Conservation (phyloP, 345 rosid genomes). For the Populus tremula region DNA sequence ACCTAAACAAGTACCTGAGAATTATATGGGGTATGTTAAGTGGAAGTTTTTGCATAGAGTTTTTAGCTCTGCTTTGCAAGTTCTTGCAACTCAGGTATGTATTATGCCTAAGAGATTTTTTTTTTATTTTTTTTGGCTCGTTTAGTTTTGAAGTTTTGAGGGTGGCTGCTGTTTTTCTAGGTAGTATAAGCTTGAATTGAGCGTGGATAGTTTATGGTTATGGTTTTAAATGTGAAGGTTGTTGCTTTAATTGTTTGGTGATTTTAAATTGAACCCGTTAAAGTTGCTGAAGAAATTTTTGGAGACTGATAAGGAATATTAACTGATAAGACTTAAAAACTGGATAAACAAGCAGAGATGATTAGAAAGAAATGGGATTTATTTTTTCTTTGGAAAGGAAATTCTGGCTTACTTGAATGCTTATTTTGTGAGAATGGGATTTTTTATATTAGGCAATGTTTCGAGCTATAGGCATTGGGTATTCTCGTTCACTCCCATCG, state of each 20-base stretch:
- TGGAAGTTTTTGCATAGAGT: slow-evolving; percentile 91
- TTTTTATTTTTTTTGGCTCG: background rate
- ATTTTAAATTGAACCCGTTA: background rate
- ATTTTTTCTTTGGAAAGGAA: no score
- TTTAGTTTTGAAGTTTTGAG: background rate
- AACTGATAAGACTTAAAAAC: no score
- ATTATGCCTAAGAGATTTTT: background rate
- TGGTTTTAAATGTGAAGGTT: background rate
- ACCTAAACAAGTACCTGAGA: slow-evolving; percentile 62
- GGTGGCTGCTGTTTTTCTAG: no score
- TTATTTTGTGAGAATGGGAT: background rate
- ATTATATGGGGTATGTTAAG: slow-evolving; percentile 67
- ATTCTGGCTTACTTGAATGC: background rate
- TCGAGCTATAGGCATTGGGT: slow-evolving; percentile 86
- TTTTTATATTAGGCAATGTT: slow-evolving; percentile 64
- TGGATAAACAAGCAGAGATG: no score
- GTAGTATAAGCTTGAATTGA: background rate
- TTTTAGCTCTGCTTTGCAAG: slow-evolving; percentile 87
- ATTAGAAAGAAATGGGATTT: no score
- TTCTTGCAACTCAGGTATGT: slow-evolving; percentile 90
- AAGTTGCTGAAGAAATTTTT: background rate
- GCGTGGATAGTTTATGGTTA: background rate
- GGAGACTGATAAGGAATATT: no score
- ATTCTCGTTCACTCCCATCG: slow-evolving; percentile 72
- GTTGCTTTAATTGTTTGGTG: background rate